These are phyloP conservation scores for Trichoderma cornu-damae DNA, from an alignment of 2,329 filamentous ascomycete species.

Conservation along the genomic window DNA sequence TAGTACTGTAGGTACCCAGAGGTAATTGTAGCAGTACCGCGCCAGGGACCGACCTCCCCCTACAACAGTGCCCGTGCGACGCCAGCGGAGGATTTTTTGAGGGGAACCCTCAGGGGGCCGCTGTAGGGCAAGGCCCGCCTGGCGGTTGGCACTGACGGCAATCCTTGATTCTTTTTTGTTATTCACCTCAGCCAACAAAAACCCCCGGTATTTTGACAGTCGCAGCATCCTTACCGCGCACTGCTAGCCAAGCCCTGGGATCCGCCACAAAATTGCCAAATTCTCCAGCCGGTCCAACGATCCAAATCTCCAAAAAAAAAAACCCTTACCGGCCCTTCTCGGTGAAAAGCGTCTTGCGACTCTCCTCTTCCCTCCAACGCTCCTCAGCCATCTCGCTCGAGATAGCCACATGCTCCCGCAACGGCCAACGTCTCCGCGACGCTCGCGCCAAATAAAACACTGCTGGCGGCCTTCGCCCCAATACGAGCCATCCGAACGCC, in stretches of 20 bases:
- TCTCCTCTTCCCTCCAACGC: no score
- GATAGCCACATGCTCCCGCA: constrained; percentile 27
- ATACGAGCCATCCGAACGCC: constrained; percentile 25
- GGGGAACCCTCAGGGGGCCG: neutral
- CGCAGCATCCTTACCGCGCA: neutral
- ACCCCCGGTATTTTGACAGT: neutral
- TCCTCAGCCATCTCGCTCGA: constrained; percentile 17
- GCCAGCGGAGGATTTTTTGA: neutral
- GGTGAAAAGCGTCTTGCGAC: constrained; percentile 11
- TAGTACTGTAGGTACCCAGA: no score
- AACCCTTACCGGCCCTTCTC: neutral
- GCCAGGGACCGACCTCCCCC: neutral
- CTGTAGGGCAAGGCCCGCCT: constrained; percentile 2
- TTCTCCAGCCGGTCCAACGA: neutral
- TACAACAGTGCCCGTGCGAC: constrained; percentile 3
- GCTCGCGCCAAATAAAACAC: constrained; percentile 24
- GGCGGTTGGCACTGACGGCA: constrained; percentile 10
- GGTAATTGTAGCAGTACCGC: no score
- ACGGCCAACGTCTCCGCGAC: constrained; percentile 10
- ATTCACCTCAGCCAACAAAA: neutral
- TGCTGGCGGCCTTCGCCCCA: constrained; percentile 26
- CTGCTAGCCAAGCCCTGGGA: neutral
- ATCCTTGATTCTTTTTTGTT: neutral
- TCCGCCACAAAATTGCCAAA: constrained; percentile 7
- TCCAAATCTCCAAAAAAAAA: neutral